phyloP scores from a whole-genome alignment of 352 stramenopile genomes.

The Pythium aquatile region DNA sequence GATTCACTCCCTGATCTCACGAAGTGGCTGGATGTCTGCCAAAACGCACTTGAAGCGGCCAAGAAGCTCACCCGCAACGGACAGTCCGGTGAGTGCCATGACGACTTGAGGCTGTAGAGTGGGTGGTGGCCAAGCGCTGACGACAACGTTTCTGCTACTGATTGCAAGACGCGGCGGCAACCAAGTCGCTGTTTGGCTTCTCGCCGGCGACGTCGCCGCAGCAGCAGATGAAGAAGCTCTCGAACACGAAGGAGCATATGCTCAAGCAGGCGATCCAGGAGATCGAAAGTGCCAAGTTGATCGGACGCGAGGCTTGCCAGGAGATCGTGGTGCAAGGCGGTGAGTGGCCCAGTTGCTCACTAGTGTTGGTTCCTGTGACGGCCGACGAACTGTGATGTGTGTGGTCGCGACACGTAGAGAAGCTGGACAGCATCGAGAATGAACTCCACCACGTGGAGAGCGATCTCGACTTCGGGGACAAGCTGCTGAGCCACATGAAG shows the following conservation, averaged over 20 bases:
- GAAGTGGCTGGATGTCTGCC: conserved; percentile 80
- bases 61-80: conserved; percentile 44
- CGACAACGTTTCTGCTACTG: neutral
- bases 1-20: conserved; percentile 57
- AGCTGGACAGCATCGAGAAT: conserved; percentile 66
- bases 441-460: conserved; percentile 55
- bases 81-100: conserved; percentile 8
- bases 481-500: conserved; percentile 70
- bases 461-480: conserved; percentile 75
- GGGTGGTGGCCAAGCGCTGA: too few relatives aligned
- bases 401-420: conserved; percentile 33
- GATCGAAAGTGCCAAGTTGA: conserved; percentile 66
- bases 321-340: conserved; percentile 72
- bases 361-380: too few relatives aligned
- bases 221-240: conserved; percentile 68
- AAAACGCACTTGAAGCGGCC: conserved; percentile 61
- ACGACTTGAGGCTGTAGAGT: too few relatives aligned
- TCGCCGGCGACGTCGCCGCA: conserved; percentile 39
- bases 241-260: conserved; percentile 56
- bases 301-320: conserved; percentile 63
- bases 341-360: conserved; percentile 11
- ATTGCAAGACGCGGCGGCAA: conserved; percentile 30
- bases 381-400: neutral
- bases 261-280: conserved; percentile 72
- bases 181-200: conserved; percentile 64